Conservation (phyloP, 164 flowering plant genomes). For the Dillenia suffruticosa region DNA sequence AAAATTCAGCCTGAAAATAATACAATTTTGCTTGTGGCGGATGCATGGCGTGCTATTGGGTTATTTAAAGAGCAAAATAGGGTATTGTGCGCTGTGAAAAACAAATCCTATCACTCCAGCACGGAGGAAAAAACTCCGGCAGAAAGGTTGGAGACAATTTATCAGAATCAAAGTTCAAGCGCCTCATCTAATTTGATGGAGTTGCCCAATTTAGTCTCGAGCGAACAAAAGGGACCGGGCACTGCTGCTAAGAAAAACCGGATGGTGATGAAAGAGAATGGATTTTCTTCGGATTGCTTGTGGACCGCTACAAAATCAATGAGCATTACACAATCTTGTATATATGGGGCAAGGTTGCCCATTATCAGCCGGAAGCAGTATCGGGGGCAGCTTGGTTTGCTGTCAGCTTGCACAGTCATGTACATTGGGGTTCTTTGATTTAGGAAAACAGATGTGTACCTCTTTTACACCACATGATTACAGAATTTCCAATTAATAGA, state of each 20-base stretch:
- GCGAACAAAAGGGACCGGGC: slow-evolving; percentile 19
- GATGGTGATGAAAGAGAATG: slow-evolving; percentile 23
- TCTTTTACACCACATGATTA: too few relatives aligned
- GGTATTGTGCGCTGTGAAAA: slow-evolving; percentile 19
- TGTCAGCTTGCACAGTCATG: slow-evolving; percentile 26
- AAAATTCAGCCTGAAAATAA: slow-evolving; percentile 44
- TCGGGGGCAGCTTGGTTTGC: slow-evolving; percentile 22
- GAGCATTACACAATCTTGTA: slow-evolving; percentile 21
- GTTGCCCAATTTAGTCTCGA: slow-evolving; percentile 11
- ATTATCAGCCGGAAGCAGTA: slow-evolving; percentile 27
- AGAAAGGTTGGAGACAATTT: slow-evolving; percentile 15
- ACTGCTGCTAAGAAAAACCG: slow-evolving; percentile 21
- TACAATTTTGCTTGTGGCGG: slow-evolving; percentile 60
- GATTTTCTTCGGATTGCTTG: slow-evolving; percentile 19
- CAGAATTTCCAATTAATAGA: too few relatives aligned
- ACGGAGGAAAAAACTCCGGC: slow-evolving; percentile 8
- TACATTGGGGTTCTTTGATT: slow-evolving; percentile 29
- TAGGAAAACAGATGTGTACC: not conserved
- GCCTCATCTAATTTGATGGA: slow-evolving; percentile 22
- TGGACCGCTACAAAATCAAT: slow-evolving; percentile 27
- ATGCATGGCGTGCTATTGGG: slow-evolving; percentile 73
- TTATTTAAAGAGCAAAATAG: slow-evolving; percentile 47
- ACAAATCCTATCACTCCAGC: slow-evolving; percentile 1
- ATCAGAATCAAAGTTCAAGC: slow-evolving; percentile 21
- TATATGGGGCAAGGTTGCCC: slow-evolving; percentile 23